Evolutionary conservation across 2,329 filamentous ascomycete genomes (phyloP), one percentile per base, ranked within the genome.

Genomic region (Kalmusia sp.): DNA sequence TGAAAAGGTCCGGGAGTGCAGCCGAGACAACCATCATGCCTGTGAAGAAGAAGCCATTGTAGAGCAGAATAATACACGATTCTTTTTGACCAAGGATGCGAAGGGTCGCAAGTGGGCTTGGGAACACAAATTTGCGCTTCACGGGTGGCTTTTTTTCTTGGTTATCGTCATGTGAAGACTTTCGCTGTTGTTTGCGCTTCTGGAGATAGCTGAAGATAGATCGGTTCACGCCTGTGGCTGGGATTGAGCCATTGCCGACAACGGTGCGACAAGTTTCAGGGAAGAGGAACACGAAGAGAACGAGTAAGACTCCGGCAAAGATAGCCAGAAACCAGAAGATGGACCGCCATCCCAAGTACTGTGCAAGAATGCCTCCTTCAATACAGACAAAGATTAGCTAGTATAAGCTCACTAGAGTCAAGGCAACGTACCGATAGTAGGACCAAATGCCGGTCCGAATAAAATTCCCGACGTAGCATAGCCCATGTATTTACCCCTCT

Each of bases 401-500:
- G 4, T 24, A 6, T 30, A 35, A 17, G 2, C 14, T 35, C n/a
- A 12, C 15, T 24, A 3, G 14, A 4, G n/a, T 3, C 12, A 3
- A 17, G 12, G 9, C 6, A 45, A 69, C 38, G 63, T 67, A 19
- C 73, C 74, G 9, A 77, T 68, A 0, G 71, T 70, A 25, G 74
- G 74, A 0, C 69, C 72, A 43, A 72, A 67, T 6, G 68, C 59
- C 27, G 69, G 57, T 9, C 72, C 62, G 56, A 70, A 64, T 9
- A 72, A 44, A 3, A 69, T 15, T 83, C 86, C 6, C 80, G 79
- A 35, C 80, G 82, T n/a, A 87, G 84, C 53, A 86, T 82, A 51
- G 83, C 89, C 77, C 74, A 93, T 88, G 64, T 90, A 93, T 57
- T 82, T 84, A 1, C 90, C 91, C 59, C 91, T 79, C 68, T 93